phyloP scores from a whole-genome alignment of 2,329 filamentous ascomycete genomes.

The Colletotrichum nymphaeae region DNA sequence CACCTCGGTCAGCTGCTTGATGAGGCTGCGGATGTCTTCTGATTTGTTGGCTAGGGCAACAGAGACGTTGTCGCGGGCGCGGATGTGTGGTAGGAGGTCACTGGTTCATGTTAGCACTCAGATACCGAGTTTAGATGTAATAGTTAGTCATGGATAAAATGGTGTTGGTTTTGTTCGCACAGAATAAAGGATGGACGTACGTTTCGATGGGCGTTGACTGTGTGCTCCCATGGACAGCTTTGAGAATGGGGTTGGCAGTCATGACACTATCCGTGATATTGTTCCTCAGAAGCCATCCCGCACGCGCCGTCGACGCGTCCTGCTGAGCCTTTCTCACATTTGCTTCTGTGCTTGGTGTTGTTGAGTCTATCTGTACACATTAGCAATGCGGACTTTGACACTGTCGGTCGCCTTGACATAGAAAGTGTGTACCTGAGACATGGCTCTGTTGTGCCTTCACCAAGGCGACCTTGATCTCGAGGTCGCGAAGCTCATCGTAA shows the following conservation, averaged over 20 bases:
- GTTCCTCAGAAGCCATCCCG: conserved; percentile 76
- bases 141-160: background rate
- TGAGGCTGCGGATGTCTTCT: conserved; percentile 60
- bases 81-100: conserved; percentile 74
- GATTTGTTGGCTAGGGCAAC: conserved; percentile 71
- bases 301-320: conserved; percentile 76
- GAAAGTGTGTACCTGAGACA: conserved; percentile 45
- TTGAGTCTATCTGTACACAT: background rate
- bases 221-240: conserved; percentile 78
- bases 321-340: conserved; percentile 67
- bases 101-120: conserved; percentile 52
- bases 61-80: conserved; percentile 75
- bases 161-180: background rate
- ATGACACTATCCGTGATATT: conserved; percentile 76
- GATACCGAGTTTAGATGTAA: background rate
- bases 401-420: no score
- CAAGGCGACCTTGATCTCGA: conserved; percentile 78
- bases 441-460: conserved; percentile 62
- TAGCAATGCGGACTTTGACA: background rate
- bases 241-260: conserved; percentile 79
- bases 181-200: conserved; percentile 54
- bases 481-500: conserved; percentile 77
- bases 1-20: conserved; percentile 64
- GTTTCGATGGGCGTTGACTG: conserved; percentile 75
- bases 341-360: conserved; percentile 8